Evolutionary conservation across 176 grass and related monocot species (phyloP).

Genomic region (Bolboschoenus planiculmis): DNA sequence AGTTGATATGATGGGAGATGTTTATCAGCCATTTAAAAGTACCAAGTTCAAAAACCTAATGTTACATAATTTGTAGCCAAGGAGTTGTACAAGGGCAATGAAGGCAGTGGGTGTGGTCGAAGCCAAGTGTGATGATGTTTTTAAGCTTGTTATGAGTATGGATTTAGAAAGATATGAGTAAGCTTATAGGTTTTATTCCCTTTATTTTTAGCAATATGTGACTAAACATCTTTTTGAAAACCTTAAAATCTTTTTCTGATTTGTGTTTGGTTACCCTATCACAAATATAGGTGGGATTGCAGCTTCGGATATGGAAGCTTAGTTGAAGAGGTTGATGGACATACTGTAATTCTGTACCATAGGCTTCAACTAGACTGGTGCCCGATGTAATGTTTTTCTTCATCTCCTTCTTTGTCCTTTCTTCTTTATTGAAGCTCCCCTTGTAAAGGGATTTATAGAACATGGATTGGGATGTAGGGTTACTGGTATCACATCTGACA

Average conservation of each 20-base stretch:
- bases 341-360: slow-evolving; percentile 87
- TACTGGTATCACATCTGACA: neutral
- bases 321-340: slow-evolving; percentile 98
- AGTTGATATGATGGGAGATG: neutral
- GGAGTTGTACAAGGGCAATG: slow-evolving; percentile 90
- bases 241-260: slow-evolving; percentile 1
- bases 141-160: slow-evolving; percentile 99
- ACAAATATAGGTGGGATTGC: slow-evolving; percentile 79
- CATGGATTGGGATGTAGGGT: neutral
- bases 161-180: slow-evolving; percentile 92
- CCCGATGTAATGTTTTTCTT: slow-evolving; percentile 51
- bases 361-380: slow-evolving; percentile 81
- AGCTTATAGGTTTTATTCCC: slow-evolving; percentile 19
- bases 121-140: slow-evolving; percentile 81
- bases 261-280: slow-evolving; percentile 20
- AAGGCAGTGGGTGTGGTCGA: slow-evolving; percentile 91
- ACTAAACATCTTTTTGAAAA: neutral
- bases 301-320: slow-evolving; percentile 92
- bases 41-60: neutral
- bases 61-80: slow-evolving; percentile 49
- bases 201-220: slow-evolving; percentile 8
- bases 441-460: neutral
- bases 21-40: neutral
- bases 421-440: neutral
- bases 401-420: neutral